Evolutionary conservation across 805 yeast genomes (phyloP).

Genomic region (Kluyveromyces nonfermentans): DNA sequence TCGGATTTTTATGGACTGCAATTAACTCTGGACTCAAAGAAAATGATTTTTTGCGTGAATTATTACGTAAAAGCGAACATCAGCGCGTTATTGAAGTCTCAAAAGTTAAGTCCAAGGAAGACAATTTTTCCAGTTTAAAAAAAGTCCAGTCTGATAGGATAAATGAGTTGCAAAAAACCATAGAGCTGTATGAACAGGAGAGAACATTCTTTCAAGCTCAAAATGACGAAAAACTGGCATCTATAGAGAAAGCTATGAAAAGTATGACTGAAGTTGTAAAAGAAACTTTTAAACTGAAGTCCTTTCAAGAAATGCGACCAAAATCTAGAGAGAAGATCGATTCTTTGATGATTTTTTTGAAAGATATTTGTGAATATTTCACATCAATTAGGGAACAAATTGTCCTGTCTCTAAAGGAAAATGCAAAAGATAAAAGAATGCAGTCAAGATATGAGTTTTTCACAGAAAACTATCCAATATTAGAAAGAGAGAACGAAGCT

Average conservation of each 20-base stretch:
- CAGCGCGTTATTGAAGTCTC: neutral
- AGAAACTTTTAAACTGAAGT: neutral
- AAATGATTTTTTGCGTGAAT: neutral
- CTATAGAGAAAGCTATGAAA: slow-evolving; percentile 1
- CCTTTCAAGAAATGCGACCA: neutral
- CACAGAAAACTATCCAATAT: slow-evolving; percentile 57
- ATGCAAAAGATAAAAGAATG: neutral
- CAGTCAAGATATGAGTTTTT: slow-evolving; percentile 30
- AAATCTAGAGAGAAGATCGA: neutral
- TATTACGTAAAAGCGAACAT: neutral
- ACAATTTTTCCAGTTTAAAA: neutral
- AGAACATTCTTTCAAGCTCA: neutral
- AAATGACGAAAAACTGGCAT: neutral
- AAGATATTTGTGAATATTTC: neutral
- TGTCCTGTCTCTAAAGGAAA: neutral
- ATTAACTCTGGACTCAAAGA: neutral
- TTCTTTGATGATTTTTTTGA: slow-evolving; percentile 1
- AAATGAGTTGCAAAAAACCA: neutral
- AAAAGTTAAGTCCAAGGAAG: neutral
- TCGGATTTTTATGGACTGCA: slow-evolving; percentile 1
- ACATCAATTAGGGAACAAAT: neutral
- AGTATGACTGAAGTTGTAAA: slow-evolving; percentile 1
- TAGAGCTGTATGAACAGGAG: neutral
- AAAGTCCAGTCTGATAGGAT: neutral
- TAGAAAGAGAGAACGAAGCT: slow-evolving; percentile 60